Evolutionary conservation across 2,329 filamentous ascomycete species (phyloP), one percentile per base, ranked within the genome.

Genomic region (Pseudocercospora fijiensis): DNA sequence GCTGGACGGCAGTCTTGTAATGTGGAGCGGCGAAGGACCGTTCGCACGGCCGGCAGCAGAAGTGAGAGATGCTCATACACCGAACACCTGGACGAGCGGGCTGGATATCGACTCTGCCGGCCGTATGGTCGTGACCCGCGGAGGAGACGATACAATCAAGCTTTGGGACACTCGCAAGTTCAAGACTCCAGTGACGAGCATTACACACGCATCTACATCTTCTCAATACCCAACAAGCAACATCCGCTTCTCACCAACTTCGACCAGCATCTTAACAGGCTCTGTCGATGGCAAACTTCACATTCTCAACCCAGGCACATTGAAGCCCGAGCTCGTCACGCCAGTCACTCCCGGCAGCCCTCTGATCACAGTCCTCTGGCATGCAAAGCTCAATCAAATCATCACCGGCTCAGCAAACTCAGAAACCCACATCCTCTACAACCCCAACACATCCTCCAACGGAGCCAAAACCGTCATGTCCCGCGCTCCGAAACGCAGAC

Each of bases 131-230:
- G 89, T 97, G 7, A 96, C 92, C 0, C 85, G 92, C 70, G 95
- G 95, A 61, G 94, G 93, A 57, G 95, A 99, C 77, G 87, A 96
- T 74, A 85, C 90, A 1, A 94, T 99, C 77, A 98, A 98, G 79
- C 83, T 97, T 1, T 99, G 95, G 95, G 95, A 99, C 76, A 96
- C 89, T 2, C 87, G 95, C 63, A 98, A 97, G 74, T 96, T 99
- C 82, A 98, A 95, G 76, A 84, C 89, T 62, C 92, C 95, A 3
- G 84, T 99, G 13, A 91, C 92, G 55, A 90, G 88, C 1, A 86
- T 91, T 16, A 81, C 88, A 5, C 92, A 96, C 76, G 78, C 85
- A 1, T 96, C 94, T 0, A 96, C 91, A 13, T 94, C 92, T 1
- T 87, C 88, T 63, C 88, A 92, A 72, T 96, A 91, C 75, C 86